Percentiles rank a stretch among this genome's conserved stretches.
Evolutionary conservation across 176 grass and related monocot genomes (phyloP).

Genomic region (Bolboschoenus planiculmis): DNA sequence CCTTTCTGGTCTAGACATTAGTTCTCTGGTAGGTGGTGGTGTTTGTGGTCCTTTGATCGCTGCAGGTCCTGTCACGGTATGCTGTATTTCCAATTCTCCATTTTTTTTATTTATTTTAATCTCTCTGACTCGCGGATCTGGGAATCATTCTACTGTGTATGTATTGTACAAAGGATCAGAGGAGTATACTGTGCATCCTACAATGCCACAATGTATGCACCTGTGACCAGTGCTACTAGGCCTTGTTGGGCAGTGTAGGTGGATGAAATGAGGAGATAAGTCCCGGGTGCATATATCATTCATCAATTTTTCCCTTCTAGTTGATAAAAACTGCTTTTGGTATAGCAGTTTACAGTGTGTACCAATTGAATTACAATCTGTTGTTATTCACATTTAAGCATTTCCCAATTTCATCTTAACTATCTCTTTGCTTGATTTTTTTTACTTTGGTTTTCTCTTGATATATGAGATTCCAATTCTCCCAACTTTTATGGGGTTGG

Average conservation of each 20-base stretch:
- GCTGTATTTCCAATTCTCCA: neutral
- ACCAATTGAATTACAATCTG: neutral
- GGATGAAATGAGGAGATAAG: neutral
- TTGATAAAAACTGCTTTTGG: neutral
- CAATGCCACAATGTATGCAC: neutral
- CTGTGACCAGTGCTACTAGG: neutral
- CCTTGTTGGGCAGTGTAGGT: neutral
- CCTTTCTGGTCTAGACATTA: conserved; percentile 21
- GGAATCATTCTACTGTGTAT: neutral
- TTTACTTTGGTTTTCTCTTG: neutral
- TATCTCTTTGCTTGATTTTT: neutral
- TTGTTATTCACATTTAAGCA: neutral
- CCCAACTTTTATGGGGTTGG: neutral
- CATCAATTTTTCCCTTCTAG: neutral
- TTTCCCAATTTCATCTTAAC: neutral
- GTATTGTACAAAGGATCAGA: neutral
- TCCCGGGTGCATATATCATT: neutral
- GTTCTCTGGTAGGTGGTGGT: conserved; percentile 27
- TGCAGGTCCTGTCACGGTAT: conserved; percentile 19
- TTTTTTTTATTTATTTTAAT: neutral
- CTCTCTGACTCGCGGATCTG: neutral
- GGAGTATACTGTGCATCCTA: neutral
- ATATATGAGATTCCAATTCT: neutral
- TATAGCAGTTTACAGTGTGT: neutral
- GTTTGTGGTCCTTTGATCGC: conserved; percentile 24